These are phyloP conservation scores for Quillaja saponaria DNA, from an alignment of 306 rosid species.

Conservation along the genomic window DNA sequence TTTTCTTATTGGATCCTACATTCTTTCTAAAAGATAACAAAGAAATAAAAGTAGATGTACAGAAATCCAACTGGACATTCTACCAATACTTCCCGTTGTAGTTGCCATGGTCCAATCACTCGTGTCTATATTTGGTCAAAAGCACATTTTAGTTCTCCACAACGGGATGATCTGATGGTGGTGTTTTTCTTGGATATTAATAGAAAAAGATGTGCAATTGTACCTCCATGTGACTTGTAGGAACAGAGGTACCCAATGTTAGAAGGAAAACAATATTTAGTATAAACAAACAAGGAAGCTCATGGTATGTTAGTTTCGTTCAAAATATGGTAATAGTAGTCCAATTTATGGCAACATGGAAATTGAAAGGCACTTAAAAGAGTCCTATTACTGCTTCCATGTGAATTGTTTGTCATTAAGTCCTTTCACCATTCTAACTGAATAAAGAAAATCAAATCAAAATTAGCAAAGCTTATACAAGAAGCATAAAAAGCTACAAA, in stretches of 20 bases:
- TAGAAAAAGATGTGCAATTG: conserved; percentile 51
- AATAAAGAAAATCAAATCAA: conserved; percentile 63
- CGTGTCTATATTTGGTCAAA: conserved; percentile 33
- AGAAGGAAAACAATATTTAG: conserved; percentile 40
- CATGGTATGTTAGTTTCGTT: conserved; percentile 44
- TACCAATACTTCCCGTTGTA: conserved; percentile 28
- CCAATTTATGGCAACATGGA: conserved; percentile 41
- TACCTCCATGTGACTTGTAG: conserved; percentile 56
- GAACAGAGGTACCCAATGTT: conserved; percentile 37
- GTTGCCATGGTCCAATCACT: conserved; percentile 44
- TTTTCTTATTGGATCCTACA: conserved; percentile 19
- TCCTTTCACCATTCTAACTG: conserved; percentile 36
- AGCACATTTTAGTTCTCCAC: conserved; percentile 28
- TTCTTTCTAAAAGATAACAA: not conserved
- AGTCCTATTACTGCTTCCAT: conserved; percentile 46
- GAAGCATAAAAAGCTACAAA: conserved; percentile 59
- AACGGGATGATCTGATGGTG: conserved; percentile 38
- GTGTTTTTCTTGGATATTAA: conserved; percentile 26
- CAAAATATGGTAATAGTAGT: conserved; percentile 38
- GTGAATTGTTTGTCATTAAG: conserved; percentile 46
- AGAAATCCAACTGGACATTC: conserved; percentile 31
- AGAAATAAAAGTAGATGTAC: conserved; percentile 21
- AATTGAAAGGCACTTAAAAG: conserved; percentile 56
- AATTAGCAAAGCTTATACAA: conserved; percentile 44
- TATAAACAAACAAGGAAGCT: conserved; percentile 44